Base-by-base conservation (phyloP, 2,329 filamentous ascomycete species). In the Helicocarpus griseus region DNA sequence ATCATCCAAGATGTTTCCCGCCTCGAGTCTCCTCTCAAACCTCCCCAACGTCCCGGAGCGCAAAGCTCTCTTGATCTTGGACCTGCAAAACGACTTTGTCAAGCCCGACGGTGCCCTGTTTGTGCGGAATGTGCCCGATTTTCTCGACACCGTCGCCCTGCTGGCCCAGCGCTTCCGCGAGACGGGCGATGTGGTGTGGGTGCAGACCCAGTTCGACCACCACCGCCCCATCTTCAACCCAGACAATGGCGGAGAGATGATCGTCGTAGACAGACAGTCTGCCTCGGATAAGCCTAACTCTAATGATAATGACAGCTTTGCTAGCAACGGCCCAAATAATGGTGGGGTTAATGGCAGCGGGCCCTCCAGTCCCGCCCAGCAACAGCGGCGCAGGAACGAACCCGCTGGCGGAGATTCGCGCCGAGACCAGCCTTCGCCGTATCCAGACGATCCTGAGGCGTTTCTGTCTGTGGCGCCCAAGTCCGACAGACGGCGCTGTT, bases 31-130 rank as follows among this genome's bases (percentile, higher is more conserved):
- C 26, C 49, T 57, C 43, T 41, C 50, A 9, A 48, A 51, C 14
- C 45, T 51, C 21, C 55, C 55, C 13, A 48, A 48, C 19, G 73
- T 83, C 54, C 70, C 78, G 55, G 82, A 79, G 22, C 72, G 77
- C 52, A 80, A 81, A 69, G 91, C 88, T 1, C 76, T 98, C 40
- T 74, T 97, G 19, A 73, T 94, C 17, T 77, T 96, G 57, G 91
- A 95, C 62, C 80, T 95, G 33, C 93, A 97, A 64, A 89, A 94
- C 61, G 91, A 96, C 66, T 95, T 97, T 62, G 72, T 94, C 53
- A 76, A 81, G 5, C 70, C 79, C 1, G 76, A 81, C 48, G 86
- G 87, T 50, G 79, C 82, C 24, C 69, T 96, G 19, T 78, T 82
- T 11, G 80, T 90, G 48, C 73, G 73, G 33, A 77, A 80, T 40